Conservation (phyloP, 2,329 filamentous ascomycete species). For the Cordyceps militaris region DNA sequence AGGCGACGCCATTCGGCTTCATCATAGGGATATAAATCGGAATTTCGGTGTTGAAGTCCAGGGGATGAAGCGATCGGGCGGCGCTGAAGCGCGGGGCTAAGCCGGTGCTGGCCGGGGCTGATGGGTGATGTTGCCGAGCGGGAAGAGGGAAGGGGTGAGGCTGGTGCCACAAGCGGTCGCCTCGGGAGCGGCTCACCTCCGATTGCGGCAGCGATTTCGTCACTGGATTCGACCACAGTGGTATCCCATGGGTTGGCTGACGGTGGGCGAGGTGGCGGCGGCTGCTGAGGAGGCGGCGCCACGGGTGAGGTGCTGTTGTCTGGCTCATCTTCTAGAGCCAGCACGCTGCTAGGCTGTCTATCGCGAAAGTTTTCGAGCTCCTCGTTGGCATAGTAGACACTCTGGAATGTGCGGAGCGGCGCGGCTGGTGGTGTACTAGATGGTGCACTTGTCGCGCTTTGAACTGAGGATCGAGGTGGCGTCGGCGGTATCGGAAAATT, state of each 20-base stretch:
- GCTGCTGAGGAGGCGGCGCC: conserved; percentile 9
- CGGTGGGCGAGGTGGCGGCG: conserved; percentile 25
- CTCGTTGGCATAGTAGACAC: conserved; percentile 6
- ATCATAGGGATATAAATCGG: not conserved
- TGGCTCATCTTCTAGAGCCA: not conserved
- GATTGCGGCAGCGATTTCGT: conserved; percentile 4
- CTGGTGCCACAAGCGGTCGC: conserved; percentile 15
- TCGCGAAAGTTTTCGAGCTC: conserved; percentile 8
- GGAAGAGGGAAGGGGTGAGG: not conserved
- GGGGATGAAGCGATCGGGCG: not conserved
- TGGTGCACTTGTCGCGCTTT: not conserved
- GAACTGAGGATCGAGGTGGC: conserved; percentile 6
- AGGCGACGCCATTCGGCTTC: conserved; percentile 11
- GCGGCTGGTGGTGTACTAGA: conserved; percentile 1
- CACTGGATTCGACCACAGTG: conserved; percentile 18
- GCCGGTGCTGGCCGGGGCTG: not conserved
- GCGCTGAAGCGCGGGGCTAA: not conserved
- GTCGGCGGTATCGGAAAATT: conserved; percentile 10
- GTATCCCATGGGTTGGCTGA: conserved; percentile 39
- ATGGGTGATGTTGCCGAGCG: conserved; percentile 14
- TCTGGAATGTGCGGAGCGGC: not conserved
- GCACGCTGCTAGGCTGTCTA: conserved; percentile 8
- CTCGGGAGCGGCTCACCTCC: conserved; percentile 7
- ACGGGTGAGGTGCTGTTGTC: conserved; percentile 6
- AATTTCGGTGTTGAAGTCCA: not conserved